Evolutionary conservation across 2,329 filamentous ascomycete genomes (phyloP), one percentile per base, ranked within the genome.

Genomic region (Xylaria hypoxylon): DNA sequence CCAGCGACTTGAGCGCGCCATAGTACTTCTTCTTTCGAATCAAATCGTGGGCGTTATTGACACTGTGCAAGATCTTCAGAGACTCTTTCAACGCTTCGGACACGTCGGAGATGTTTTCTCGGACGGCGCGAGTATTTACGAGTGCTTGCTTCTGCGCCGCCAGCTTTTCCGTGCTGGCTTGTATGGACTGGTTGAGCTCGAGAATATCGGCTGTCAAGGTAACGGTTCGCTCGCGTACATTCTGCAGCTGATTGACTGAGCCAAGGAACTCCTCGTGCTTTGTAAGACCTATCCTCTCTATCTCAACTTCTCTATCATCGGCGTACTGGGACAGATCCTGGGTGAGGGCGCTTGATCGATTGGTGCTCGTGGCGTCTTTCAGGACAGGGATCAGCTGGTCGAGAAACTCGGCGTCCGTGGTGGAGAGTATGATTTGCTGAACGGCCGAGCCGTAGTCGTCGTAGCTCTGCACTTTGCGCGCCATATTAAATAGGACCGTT

Each of bases 261-360:
- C 88, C 89, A 38, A 98, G 90, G 76, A 99, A 99, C 75, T 97
- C 96, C 76, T 98, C 95, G 76, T 99, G 96, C 75, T 97, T 97
- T 11, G 92, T 95, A 74, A 97, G 90, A 73, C 96, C 97, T 73
- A 98, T 96, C 24, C 89, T 89, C 81, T 99, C 96, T 71, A 99
- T 98, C 74, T 98, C 94, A 15, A 87, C 81, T 79, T 99, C 96
- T 67, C 94, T 90, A 52, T 96, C 92, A 72, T 91, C 90, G 38
- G 94, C 92, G 79, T 97, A 96, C 72, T 90, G 89, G 51, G 90
- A 88, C 62, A 97, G 85, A 67, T 92, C 92, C 73, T 94, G 90
- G 55, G 94, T 88, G 45, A 99, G 86, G 65, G 90, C 88, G 44
- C 85, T 85, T 6, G 90, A 90, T 75, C 92, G 86, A 76, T 92